Conservation (phyloP, 2,329 filamentous ascomycete genomes). For the Chaetothyriales sp. region DNA sequence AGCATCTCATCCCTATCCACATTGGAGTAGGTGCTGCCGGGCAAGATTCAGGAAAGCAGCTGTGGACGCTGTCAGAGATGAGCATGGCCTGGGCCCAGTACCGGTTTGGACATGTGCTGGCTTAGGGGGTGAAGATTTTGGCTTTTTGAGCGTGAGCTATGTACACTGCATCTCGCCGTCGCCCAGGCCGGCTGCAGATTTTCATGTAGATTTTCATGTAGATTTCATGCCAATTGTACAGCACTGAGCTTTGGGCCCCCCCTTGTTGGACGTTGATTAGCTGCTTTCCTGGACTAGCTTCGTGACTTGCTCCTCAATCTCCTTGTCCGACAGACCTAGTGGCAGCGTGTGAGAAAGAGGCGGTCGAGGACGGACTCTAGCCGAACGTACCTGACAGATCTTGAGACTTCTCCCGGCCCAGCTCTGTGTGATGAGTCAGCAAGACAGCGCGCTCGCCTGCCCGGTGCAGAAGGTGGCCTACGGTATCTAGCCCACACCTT, state of each 20-base stretch:
- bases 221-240: not conserved
- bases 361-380: conserved; percentile 10
- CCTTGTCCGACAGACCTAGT: conserved; percentile 52
- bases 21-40: conserved; percentile 44
- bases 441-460: conserved; percentile 9
- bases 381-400: conserved; percentile 41
- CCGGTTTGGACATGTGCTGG: conserved; percentile 30
- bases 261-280: not conserved
- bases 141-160: conserved; percentile 5
- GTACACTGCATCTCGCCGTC: conserved; percentile 9
- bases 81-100: conserved; percentile 44
- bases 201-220: conserved; percentile 9
- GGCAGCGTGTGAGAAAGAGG: conserved; percentile 5
- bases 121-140: not conserved
- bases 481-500: conserved; percentile 88
- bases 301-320: conserved; percentile 56
- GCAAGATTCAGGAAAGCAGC: conserved; percentile 31
- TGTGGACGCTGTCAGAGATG: conserved; percentile 38
- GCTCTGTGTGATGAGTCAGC: conserved; percentile 34
- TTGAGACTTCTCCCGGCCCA: conserved; percentile 55
- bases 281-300: conserved; percentile 41
- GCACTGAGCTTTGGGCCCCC: not conserved
- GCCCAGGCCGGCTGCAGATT: conserved; percentile 9
- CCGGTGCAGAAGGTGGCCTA: conserved; percentile 30
- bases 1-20: conserved; percentile 49